These are phyloP conservation scores for Aschersonia sp. DNA, from an alignment of 2,329 filamentous ascomycete species.

Conservation along the genomic window DNA sequence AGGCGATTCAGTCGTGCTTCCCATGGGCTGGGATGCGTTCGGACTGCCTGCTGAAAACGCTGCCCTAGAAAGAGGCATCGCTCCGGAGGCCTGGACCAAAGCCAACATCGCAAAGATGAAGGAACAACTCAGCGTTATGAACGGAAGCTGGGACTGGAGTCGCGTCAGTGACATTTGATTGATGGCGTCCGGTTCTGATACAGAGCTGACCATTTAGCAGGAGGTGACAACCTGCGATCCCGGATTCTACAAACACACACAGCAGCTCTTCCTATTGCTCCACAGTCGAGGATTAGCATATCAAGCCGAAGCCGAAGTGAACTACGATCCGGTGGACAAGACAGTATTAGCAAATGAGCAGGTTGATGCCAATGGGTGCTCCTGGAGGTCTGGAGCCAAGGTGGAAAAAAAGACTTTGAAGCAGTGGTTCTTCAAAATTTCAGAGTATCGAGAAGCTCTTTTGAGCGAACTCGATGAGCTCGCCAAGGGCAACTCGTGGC, in stretches of 20 bases:
- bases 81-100: slow-evolving; percentile 66
- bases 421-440: slow-evolving; percentile 86
- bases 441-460: slow-evolving; percentile 58
- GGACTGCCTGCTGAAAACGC: slow-evolving; percentile 85
- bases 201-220: slow-evolving; percentile 23
- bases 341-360: slow-evolving; percentile 89
- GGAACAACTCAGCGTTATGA: slow-evolving; percentile 63
- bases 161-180: slow-evolving; percentile 37
- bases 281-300: slow-evolving; percentile 64
- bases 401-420: slow-evolving; percentile 67
- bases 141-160: slow-evolving; percentile 72
- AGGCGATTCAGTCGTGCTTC: slow-evolving; percentile 62
- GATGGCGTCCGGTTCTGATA: too few relatives aligned
- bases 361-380: slow-evolving; percentile 71
- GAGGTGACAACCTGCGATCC: slow-evolving; percentile 77
- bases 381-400: slow-evolving; percentile 76
- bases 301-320: slow-evolving; percentile 70
- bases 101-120: slow-evolving; percentile 78
- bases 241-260: slow-evolving; percentile 78
- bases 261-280: slow-evolving; percentile 69
- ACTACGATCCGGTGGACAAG: slow-evolving; percentile 80
- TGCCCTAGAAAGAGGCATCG: slow-evolving; percentile 66
- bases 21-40: slow-evolving; percentile 95
- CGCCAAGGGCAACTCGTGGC: slow-evolving; percentile 53
- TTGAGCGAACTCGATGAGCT: slow-evolving; percentile 57